A percentile compares a stretch with the other conserved stretches of the same genome.
Evolutionary conservation across 1,284 basidiomycete genomes (phyloP).

Genomic region (Tremellales sp.): DNA sequence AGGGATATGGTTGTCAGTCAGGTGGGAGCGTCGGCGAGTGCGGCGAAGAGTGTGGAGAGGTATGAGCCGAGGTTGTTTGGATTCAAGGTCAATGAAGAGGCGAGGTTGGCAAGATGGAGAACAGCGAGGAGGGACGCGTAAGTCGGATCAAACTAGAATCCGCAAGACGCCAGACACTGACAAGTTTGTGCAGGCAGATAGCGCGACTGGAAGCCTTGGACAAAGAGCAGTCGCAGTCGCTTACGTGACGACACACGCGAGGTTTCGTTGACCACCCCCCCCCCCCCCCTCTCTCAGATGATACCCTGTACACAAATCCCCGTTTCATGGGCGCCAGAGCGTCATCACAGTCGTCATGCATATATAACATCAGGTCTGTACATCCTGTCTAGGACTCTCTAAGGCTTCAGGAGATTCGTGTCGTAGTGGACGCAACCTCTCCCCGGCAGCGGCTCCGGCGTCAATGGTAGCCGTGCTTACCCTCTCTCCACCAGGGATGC

Average conservation of each 20-base stretch:
- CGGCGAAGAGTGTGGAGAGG: slow-evolving; percentile 79
- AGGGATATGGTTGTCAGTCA: slow-evolving; percentile 46
- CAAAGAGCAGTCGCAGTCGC: slow-evolving; percentile 41
- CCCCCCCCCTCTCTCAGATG: no score
- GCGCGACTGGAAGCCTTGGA: slow-evolving; percentile 47
- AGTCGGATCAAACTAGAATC: slow-evolving; percentile 29
- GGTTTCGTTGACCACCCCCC: no score
- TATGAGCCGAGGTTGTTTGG: slow-evolving; percentile 90
- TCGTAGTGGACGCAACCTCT: neutral
- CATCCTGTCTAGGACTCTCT: no score
- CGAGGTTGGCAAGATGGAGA: slow-evolving; percentile 90
- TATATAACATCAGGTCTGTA: no score
- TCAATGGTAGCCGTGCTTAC: slow-evolving; percentile 16
- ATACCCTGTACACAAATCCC: no score
- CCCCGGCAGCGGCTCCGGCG: slow-evolving; percentile 10
- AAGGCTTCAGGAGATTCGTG: no score
- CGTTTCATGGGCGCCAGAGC: no score
- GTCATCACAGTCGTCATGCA: neutral
- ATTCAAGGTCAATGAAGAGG: slow-evolving; percentile 87
- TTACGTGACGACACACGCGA: no score
- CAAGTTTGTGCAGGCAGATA: slow-evolving; percentile 37
- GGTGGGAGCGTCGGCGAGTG: slow-evolving; percentile 57
- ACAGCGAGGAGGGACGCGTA: slow-evolving; percentile 79
- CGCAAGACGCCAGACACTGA: neutral
- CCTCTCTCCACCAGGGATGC: slow-evolving; percentile 21